These are phyloP conservation scores for Bathelium albidoporum DNA, from an alignment of 495 filamentous ascomycete species.

Conservation along the genomic window DNA sequence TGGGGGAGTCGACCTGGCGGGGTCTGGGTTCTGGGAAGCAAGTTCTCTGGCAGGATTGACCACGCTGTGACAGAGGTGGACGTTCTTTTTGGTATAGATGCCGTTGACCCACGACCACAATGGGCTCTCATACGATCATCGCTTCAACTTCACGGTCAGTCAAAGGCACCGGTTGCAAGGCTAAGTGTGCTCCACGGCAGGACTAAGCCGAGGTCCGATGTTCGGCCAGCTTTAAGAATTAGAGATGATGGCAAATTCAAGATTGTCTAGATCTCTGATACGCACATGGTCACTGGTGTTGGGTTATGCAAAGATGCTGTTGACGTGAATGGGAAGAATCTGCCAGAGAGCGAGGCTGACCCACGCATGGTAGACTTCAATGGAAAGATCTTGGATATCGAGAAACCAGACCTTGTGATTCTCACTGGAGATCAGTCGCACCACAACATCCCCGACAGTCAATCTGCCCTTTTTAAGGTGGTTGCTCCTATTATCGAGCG, in stretches of 20 bases:
- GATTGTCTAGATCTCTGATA: constrained; percentile 84
- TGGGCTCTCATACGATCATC: constrained; percentile 67
- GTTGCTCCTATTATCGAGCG: constrained; percentile 72
- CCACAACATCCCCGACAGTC: constrained; percentile 76
- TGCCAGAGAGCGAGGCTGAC: constrained; percentile 77
- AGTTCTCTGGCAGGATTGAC: constrained; percentile 45
- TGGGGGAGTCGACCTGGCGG: constrained; percentile 76
- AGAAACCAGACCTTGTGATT: constrained; percentile 82
- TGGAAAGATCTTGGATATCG: constrained; percentile 65
- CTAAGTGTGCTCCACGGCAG: constrained; percentile 44
- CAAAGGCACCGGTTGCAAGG: constrained; percentile 53
- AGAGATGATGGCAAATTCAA: constrained; percentile 82
- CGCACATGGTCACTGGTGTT: constrained; percentile 80
- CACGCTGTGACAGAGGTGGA: constrained; percentile 77
- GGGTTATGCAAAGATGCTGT: constrained; percentile 64
- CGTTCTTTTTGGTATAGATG: constrained; percentile 84
- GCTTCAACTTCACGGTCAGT: constrained; percentile 51
- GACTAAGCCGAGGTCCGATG: not conserved
- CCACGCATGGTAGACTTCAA: constrained; percentile 84
- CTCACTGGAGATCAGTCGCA: constrained; percentile 89
- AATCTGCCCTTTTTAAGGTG: constrained; percentile 48
- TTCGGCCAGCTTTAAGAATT: constrained; percentile 53
- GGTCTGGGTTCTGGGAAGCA: constrained; percentile 72
- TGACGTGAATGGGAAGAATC: not conserved
- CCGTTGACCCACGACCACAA: constrained; percentile 69